Conservation (phyloP, 192 early-diverging fungal genomes). For the Backusella macrospora region DNA sequence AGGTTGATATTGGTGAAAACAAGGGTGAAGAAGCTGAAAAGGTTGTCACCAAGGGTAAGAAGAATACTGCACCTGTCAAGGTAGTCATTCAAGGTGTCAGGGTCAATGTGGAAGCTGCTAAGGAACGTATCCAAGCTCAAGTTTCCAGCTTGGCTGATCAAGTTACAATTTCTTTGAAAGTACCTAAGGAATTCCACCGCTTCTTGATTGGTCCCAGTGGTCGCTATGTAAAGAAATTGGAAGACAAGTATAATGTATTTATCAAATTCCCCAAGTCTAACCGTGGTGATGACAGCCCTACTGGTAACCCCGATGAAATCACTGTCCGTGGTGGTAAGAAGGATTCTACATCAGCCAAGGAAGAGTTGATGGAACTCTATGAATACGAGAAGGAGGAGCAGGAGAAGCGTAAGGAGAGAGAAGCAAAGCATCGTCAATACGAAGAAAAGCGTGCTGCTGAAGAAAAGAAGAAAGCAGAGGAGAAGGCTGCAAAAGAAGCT, state of each 20-base stretch:
- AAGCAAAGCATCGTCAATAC: constrained; percentile 29
- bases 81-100: constrained; percentile 82
- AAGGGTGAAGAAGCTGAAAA: constrained; percentile 41
- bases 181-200: constrained; percentile 67
- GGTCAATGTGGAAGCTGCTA: constrained; percentile 72
- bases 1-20: constrained; percentile 58
- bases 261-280: constrained; percentile 68
- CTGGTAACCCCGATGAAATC: constrained; percentile 61
- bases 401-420: constrained; percentile 32
- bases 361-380: constrained; percentile 79
- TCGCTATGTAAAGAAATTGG: constrained; percentile 70
- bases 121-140: constrained; percentile 66
- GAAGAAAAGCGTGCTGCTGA: constrained; percentile 31
- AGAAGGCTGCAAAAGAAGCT: constrained; percentile 23
- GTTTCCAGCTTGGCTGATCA: constrained; percentile 73
- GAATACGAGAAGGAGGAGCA: constrained; percentile 80
- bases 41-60: constrained; percentile 33
- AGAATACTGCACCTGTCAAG: constrained; percentile 44
- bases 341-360: constrained; percentile 78
- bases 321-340: constrained; percentile 82
- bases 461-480: constrained; percentile 25
- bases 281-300: constrained; percentile 44
- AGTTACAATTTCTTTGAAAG: constrained; percentile 54
- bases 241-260: constrained; percentile 75
- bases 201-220: constrained; percentile 73